Base-by-base conservation (phyloP, 441 rosid genomes). In the Omphalea diandra region DNA sequence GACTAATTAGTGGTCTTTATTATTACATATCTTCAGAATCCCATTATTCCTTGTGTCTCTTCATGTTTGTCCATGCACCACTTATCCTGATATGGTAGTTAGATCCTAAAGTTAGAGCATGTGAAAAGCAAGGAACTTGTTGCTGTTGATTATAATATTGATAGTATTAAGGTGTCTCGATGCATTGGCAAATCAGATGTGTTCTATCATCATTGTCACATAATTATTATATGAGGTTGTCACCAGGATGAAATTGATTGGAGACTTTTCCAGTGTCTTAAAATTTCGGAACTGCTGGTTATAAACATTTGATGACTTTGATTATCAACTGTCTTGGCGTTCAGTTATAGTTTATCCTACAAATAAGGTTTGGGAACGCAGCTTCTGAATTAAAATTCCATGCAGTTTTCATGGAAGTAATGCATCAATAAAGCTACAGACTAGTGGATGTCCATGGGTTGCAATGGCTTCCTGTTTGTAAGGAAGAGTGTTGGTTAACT, bases 171-270 rank as follows among this genome's bases (percentile, higher is more conserved):
- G 11, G 15, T 35, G 26, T n/a, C 22, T 59, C 14, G 36, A n/a
- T 35, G 64, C 57, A 61, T 62, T 14, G 43, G 35, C 61, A 33
- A 11, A 26, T 32, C 47, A 66, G 67, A 65, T 50, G 50, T 56
- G 50, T 40, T 15, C 46, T 44, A 56, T 27, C 22, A 38, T 62
- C 41, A 27, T 78, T 33, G 40, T 65, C 31, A 10, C 44, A 32
- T n/a, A 61, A 20, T 3, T 4, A n/a, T n/a, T n/a, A n/a, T n/a
- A n/a, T 38, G 41, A 5, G 29, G 56, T 20, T 14, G 20, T 70
- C 55, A 35, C 22, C 49, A 36, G 46, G 61, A 55, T 44, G 57
- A 57, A 27, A 22, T 27, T 20, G 44, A 71, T 27, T 38, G 65
- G 70, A 44, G 27, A 64, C 56, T 71, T 49, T 7, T 31, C 22